These are phyloP conservation scores for Cladosporium velox DNA, from an alignment of 2,329 filamentous ascomycete genomes.

Conservation along the genomic window DNA sequence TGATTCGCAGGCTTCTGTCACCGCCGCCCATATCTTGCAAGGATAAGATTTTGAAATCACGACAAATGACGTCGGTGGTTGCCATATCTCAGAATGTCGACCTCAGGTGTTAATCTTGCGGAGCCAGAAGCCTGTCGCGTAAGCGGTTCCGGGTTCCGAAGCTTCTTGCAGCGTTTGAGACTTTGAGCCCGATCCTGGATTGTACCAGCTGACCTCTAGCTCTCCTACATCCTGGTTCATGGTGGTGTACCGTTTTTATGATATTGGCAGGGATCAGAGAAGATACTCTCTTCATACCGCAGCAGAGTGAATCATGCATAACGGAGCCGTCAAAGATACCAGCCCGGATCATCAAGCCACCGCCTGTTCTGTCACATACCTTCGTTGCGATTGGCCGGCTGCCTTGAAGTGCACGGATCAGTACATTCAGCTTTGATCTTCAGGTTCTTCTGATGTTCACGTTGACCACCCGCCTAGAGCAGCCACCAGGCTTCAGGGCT, in stretches of 20 bases:
- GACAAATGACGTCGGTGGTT: neutral
- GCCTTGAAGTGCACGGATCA: neutral
- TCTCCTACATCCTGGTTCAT: neutral
- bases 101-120: neutral
- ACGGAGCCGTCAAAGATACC: neutral
- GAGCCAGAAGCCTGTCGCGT: neutral
- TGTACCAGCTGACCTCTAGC: neutral
- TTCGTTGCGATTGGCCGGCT: neutral
- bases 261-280: neutral
- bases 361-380: neutral
- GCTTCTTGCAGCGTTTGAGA: neutral
- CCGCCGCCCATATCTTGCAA: neutral
- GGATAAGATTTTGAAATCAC: neutral
- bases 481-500: neutral
- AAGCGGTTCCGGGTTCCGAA: neutral
- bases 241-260: neutral
- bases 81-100: neutral
- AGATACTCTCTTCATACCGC: neutral
- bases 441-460: neutral
- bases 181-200: neutral
- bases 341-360: neutral
- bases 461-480: neutral
- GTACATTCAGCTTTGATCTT: neutral
- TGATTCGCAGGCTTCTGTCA: neutral
- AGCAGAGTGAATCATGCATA: neutral